These are phyloP conservation scores for Keithomyces neogunnii DNA, from an alignment of 2,329 filamentous ascomycete genomes.

Conservation along the genomic window DNA sequence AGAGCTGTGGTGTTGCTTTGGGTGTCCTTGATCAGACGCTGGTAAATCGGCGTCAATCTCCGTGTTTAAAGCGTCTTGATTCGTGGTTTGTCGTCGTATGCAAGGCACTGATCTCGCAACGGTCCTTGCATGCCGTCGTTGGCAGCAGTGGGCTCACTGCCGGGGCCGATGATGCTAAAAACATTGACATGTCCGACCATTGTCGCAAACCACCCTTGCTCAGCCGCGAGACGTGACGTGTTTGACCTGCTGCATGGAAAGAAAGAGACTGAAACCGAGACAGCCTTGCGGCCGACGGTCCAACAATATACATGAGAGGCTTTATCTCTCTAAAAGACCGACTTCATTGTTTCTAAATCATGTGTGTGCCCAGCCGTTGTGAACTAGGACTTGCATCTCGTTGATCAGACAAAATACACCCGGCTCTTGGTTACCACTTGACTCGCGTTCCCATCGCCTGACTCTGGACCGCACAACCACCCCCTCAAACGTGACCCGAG, in stretches of 20 bases:
- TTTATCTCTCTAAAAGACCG: too few relatives aligned
- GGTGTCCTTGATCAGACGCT: too few relatives aligned
- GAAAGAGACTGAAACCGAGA: too few relatives aligned
- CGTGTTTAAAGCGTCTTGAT: too few relatives aligned
- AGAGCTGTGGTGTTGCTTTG: too few relatives aligned
- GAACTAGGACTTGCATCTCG: slow-evolving; percentile 51
- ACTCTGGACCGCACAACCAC: slow-evolving; percentile 30
- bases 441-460: slow-evolving; percentile 27
- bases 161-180: slow-evolving; percentile 20
- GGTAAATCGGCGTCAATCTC: too few relatives aligned
- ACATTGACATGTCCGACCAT: slow-evolving; percentile 20
- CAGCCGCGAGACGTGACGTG: too few relatives aligned
- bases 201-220: background rate
- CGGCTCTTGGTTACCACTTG: slow-evolving; percentile 28
- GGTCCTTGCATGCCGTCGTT: slow-evolving; percentile 18
- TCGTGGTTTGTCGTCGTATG: slow-evolving; percentile 23
- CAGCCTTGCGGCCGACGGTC: too few relatives aligned
- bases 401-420: slow-evolving; percentile 48
- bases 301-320: too few relatives aligned
- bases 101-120: slow-evolving; percentile 24
- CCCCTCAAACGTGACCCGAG: slow-evolving; percentile 17
- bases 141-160: slow-evolving; percentile 18
- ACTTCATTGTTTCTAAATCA: slow-evolving; percentile 13
- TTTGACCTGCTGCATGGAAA: too few relatives aligned
- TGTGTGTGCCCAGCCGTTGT: slow-evolving; percentile 52